These are phyloP conservation scores for Kalmusia sp. DNA, from an alignment of 2,329 filamentous ascomycete genomes.

Conservation along the genomic window DNA sequence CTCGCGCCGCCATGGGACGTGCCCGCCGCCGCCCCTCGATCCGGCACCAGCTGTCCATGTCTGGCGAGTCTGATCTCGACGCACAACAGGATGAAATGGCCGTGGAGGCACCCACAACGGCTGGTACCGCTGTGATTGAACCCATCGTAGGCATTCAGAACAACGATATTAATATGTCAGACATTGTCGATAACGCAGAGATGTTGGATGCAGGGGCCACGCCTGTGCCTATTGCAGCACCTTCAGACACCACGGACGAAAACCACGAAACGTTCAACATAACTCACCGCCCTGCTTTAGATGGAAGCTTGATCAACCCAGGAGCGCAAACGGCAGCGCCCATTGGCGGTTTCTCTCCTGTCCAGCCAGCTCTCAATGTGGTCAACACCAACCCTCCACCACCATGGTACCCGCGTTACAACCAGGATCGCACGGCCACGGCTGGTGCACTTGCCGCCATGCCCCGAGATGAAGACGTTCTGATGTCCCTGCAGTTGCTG, in stretches of 20 bases:
- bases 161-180: constrained; percentile 82
- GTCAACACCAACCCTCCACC: constrained; percentile 78
- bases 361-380: constrained; percentile 70
- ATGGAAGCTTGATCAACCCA: constrained; percentile 81
- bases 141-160: constrained; percentile 81
- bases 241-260: constrained; percentile 83
- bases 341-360: constrained; percentile 73
- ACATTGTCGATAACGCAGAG: constrained; percentile 82
- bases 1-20: constrained; percentile 55
- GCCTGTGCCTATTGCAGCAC: constrained; percentile 76
- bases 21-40: constrained; percentile 80
- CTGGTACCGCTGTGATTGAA: constrained; percentile 71
- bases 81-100: constrained; percentile 81
- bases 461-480: constrained; percentile 94
- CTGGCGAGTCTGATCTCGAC: constrained; percentile 82
- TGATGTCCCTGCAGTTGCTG: constrained; percentile 96
- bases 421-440: constrained; percentile 74
- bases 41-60: constrained; percentile 84
- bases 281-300: constrained; percentile 81
- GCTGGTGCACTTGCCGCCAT: constrained; percentile 82
- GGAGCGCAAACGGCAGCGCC: constrained; percentile 71
- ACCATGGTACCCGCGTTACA: constrained; percentile 79
- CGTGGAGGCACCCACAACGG: constrained; percentile 78
- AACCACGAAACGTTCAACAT: constrained; percentile 85
- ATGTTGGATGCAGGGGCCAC: constrained; percentile 76